phyloP scores from a whole-genome alignment of 495 filamentous ascomycete genomes.

The Aspergillus carlsbadensis region DNA sequence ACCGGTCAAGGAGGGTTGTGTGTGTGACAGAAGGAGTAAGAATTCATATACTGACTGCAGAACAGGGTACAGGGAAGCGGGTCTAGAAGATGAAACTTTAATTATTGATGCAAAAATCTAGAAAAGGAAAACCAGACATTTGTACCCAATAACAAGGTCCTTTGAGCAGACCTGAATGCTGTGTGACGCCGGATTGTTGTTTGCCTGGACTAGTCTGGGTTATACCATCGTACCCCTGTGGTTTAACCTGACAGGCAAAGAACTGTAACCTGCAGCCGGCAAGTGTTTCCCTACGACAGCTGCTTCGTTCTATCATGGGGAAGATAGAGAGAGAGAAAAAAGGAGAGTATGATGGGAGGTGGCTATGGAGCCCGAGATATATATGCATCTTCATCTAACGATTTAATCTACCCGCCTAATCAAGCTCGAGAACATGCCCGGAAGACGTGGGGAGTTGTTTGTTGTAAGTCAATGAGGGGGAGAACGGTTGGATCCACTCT shows the following conservation, averaged over 20 bases:
- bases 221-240: constrained; percentile 3
- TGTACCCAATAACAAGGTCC: background rate
- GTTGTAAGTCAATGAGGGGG: constrained; percentile 40
- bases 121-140: background rate
- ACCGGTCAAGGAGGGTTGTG: too few species aligned
- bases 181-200: constrained; percentile 6
- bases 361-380: background rate
- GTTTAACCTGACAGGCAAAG: background rate
- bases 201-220: constrained; percentile 1
- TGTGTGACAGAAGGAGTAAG: too few species aligned
- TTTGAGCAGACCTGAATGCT: background rate
- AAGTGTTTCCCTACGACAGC: too few species aligned
- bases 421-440: constrained; percentile 33
- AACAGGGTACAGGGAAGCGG: background rate
- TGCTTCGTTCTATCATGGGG: too few species aligned
- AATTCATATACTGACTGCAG: too few species aligned
- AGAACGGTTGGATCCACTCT: constrained; percentile 57
- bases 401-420: background rate
- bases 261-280: background rate
- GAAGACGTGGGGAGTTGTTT: constrained; percentile 42
- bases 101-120: too few species aligned
- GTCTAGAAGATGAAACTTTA: background rate
- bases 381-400: background rate
- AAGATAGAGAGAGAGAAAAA: too few species aligned
- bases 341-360: background rate